These are phyloP conservation scores for Fusarium pininemorale DNA, from an alignment of 2,329 filamentous ascomycete species.

Conservation along the genomic window DNA sequence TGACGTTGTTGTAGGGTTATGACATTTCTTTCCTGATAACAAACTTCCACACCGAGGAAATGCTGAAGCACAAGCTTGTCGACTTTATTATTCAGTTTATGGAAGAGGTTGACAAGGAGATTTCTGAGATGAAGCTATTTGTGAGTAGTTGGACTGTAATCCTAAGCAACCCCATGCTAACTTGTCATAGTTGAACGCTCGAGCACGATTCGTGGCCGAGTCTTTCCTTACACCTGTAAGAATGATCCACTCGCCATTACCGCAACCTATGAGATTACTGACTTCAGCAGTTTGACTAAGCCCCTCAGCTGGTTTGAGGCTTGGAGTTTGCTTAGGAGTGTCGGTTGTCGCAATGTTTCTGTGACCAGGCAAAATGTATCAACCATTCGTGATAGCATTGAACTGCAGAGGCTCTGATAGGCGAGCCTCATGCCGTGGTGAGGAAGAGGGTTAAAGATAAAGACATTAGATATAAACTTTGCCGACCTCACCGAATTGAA, in stretches of 20 bases:
- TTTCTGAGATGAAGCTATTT: slow-evolving; percentile 99
- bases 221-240: slow-evolving; percentile 94
- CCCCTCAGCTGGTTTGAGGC: slow-evolving; percentile 34
- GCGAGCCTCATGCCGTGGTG: slow-evolving; percentile 9
- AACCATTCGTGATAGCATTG: slow-evolving; percentile 18
- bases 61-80: slow-evolving; percentile 98
- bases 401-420: slow-evolving; percentile 9
- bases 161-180: slow-evolving; percentile 17
- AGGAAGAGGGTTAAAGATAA: slow-evolving; percentile 21
- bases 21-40: slow-evolving; percentile 99
- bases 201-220: slow-evolving; percentile 97
- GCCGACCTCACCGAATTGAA: slow-evolving; percentile 30
- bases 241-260: neutral
- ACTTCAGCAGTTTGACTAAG: slow-evolving; percentile 48
- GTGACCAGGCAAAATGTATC: slow-evolving; percentile 18
- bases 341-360: slow-evolving; percentile 19
- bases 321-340: slow-evolving; percentile 28
- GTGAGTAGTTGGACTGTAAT: slow-evolving; percentile 63
- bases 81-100: slow-evolving; percentile 99
- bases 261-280: neutral
- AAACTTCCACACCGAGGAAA: slow-evolving; percentile 98
- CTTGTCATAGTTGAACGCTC: slow-evolving; percentile 80
- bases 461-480: slow-evolving; percentile 38
- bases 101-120: slow-evolving; percentile 99
- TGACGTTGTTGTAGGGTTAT: slow-evolving; percentile 73